Percentiles rank a stretch among this genome's conserved stretches.
Conservation (phyloP, 1,284 basidiomycete genomes). For the Porogramme epimiltina region DNA sequence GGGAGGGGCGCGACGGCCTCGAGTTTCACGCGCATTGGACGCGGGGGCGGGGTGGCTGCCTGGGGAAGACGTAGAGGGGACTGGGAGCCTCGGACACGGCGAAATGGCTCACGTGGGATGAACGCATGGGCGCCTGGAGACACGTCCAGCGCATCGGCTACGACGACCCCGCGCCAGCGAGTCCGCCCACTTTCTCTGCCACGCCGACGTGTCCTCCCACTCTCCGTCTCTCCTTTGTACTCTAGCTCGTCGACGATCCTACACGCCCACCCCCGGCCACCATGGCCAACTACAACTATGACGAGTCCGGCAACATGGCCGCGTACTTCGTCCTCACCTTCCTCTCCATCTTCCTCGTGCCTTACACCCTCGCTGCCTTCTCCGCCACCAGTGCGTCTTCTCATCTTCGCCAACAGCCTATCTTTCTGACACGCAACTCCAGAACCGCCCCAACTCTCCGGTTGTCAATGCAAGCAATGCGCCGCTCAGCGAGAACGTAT, state of each 20-base stretch:
- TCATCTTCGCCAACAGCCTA: not conserved
- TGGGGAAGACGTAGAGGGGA: not conserved
- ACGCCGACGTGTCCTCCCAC: conserved; percentile 18
- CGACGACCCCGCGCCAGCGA: no score
- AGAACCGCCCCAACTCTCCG: conserved; percentile 33
- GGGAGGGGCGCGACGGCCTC: conserved; percentile 39
- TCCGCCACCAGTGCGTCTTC: conserved; percentile 38
- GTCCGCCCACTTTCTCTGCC: conserved; percentile 3
- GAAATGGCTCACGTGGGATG: conserved; percentile 5
- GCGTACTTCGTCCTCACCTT: conserved; percentile 89
- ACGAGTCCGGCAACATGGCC: conserved; percentile 88
- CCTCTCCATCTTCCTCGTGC: conserved; percentile 79
- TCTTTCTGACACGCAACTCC: not conserved
- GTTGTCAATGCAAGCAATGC: conserved; percentile 74
- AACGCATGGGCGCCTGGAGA: conserved; percentile 2
- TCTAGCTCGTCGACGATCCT: conserved; percentile 7
- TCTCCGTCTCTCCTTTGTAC: conserved; percentile 10
- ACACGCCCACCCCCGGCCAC: conserved; percentile 19
- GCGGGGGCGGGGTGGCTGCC: not conserved
- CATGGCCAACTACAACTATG: conserved; percentile 85
- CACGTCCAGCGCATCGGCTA: conserved; percentile 9
- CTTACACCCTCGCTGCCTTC: conserved; percentile 62
- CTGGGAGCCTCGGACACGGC: not conserved
- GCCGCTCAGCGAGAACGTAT: conserved; percentile 55
- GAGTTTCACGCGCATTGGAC: conserved; percentile 44